phyloP scores from a whole-genome alignment of 2,329 filamentous ascomycete genomes.

The Drechslerella dactyloides region DNA sequence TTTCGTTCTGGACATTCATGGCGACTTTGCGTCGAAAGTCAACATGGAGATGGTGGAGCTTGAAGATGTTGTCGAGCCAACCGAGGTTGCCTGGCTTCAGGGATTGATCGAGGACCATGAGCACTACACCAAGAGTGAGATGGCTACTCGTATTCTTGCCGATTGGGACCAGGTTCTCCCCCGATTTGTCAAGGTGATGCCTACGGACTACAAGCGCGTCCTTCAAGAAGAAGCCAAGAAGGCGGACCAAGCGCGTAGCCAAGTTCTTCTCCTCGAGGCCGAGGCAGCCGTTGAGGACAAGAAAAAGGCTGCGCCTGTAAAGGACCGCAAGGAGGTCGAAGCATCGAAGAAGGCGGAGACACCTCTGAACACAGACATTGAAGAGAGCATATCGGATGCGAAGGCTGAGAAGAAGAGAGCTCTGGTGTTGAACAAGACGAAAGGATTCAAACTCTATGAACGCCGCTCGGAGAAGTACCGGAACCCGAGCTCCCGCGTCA shows the following conservation, averaged over 20 bases:
- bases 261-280: slow-evolving; percentile 46
- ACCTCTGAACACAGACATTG: slow-evolving; percentile 69
- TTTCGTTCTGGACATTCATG: slow-evolving; percentile 86
- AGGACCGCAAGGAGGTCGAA: slow-evolving; percentile 65
- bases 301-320: slow-evolving; percentile 59
- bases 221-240: slow-evolving; percentile 84
- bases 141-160: slow-evolving; percentile 88
- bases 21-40: slow-evolving; percentile 89
- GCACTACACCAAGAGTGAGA: slow-evolving; percentile 95
- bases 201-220: slow-evolving; percentile 94
- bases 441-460: slow-evolving; percentile 96
- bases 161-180: slow-evolving; percentile 91
- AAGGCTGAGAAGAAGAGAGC: slow-evolving; percentile 88
- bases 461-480: slow-evolving; percentile 93
- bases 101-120: slow-evolving; percentile 95
- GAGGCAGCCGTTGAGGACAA: slow-evolving; percentile 68
- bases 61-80: slow-evolving; percentile 78
- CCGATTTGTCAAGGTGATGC: slow-evolving; percentile 90
- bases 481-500: slow-evolving; percentile 78
- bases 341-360: slow-evolving; percentile 70
- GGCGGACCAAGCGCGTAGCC: slow-evolving; percentile 81
- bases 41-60: slow-evolving; percentile 98
- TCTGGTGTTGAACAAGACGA: slow-evolving; percentile 94
- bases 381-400: slow-evolving; percentile 84
- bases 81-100: slow-evolving; percentile 87